phyloP scores from a whole-genome alignment of 306 rosid genomes.

The Lathyrus oleraceus region DNA sequence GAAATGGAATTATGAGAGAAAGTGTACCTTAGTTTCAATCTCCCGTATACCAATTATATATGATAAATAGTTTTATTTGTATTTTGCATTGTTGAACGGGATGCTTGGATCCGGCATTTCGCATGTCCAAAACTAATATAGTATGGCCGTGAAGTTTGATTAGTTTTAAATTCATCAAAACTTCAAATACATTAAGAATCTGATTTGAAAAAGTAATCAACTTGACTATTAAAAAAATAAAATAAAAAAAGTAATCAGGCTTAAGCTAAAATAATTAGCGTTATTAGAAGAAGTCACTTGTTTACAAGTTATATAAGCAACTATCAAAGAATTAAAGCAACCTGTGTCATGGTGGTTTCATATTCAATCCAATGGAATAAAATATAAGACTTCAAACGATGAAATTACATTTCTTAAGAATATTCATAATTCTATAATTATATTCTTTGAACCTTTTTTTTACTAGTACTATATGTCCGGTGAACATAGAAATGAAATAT shows the following conservation, averaged over 20 bases:
- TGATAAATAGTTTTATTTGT: no score
- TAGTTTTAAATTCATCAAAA: background rate
- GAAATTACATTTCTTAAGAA: background rate
- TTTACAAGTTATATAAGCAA: background rate
- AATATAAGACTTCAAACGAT: background rate
- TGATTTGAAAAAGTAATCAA: background rate
- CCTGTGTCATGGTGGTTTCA: background rate
- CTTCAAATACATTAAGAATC: background rate
- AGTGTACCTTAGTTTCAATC: no score
- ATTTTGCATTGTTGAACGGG: no score
- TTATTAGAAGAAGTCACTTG: background rate
- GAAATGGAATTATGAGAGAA: no score
- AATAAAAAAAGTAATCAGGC: no score
- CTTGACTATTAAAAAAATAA: no score
- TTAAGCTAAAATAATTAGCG: background rate
- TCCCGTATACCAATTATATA: no score
- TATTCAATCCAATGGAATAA: constrained; percentile 4
- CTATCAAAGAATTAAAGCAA: constrained; percentile 8
- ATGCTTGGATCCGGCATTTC: no score
- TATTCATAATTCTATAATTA: background rate
- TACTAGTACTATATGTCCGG: background rate
- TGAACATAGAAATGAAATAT: background rate
- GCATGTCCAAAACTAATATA: no score
- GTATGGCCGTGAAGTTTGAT: background rate
- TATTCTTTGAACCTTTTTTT: background rate